Evolutionary conservation across 31 red algal species (phyloP).

Genomic region (Asparagopsis taxiformis): DNA sequence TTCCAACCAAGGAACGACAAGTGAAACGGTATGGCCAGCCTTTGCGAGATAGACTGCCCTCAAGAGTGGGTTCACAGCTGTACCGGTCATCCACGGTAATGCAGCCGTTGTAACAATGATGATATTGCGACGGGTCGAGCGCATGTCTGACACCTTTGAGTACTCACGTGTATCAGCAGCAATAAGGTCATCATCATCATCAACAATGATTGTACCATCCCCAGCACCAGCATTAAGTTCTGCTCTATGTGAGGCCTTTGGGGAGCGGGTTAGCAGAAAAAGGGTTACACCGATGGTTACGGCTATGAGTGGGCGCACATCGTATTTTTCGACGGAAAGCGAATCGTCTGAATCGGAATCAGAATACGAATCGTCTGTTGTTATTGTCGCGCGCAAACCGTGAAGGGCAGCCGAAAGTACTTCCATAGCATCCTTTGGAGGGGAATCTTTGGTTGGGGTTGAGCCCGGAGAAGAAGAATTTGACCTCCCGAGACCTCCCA

Average conservation of each 20-base stretch:
- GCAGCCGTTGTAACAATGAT: too few relatives aligned
- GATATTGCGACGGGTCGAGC: neutral
- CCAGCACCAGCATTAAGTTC: conserved; percentile 27
- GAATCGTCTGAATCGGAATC: conserved; percentile 3
- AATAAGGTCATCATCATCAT: conserved; percentile 21
- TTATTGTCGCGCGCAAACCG: conserved; percentile 16
- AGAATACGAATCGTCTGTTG: neutral
- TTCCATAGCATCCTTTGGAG: conserved; percentile 44
- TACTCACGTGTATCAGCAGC: conserved; percentile 17
- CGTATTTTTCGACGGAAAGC: conserved; percentile 10
- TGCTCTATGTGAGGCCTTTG: conserved; percentile 24
- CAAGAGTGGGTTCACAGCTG: too few relatives aligned
- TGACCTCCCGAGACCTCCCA: conserved; percentile 19
- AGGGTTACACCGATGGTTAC: conserved; percentile 65
- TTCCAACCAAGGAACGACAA: too few relatives aligned
- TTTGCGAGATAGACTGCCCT: too few relatives aligned
- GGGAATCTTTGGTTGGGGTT: too few relatives aligned
- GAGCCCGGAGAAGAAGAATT: too few relatives aligned
- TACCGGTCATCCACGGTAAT: too few relatives aligned
- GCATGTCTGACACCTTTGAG: conserved; percentile 17
- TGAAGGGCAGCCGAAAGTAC: conserved; percentile 29
- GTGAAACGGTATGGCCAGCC: too few relatives aligned
- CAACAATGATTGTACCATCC: conserved; percentile 28
- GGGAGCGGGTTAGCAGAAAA: conserved; percentile 60
- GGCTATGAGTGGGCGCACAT: conserved; percentile 59